Percentiles rank a stretch among this genome's conserved stretches.
phyloP scores from a whole-genome alignment of 2,329 filamentous ascomycete species.

The Geosmithia putterillii region DNA sequence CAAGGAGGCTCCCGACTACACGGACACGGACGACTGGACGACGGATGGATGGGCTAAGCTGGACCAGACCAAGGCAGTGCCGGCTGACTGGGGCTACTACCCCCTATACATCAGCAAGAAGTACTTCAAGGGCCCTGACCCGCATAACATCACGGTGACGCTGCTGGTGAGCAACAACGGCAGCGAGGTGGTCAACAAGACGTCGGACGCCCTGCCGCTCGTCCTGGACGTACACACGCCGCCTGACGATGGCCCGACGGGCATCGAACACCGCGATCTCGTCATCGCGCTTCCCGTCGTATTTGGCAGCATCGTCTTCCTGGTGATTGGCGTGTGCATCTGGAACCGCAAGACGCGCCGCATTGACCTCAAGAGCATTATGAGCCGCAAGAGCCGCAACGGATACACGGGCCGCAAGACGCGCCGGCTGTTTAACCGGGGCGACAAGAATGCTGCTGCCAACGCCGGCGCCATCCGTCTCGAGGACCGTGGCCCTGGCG shows the following conservation, averaged over 20 bases:
- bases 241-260: constrained; percentile 15
- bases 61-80: constrained; percentile 18
- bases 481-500: constrained; percentile 14
- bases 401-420: constrained; percentile 27
- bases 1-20: constrained; percentile 17
- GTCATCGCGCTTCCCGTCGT: constrained; percentile 40
- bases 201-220: constrained; percentile 29
- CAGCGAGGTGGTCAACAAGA: constrained; percentile 12
- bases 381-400: constrained; percentile 25
- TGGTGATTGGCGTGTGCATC: constrained; percentile 42
- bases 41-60: constrained; percentile 19
- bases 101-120: constrained; percentile 26
- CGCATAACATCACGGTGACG: constrained; percentile 35
- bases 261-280: constrained; percentile 25
- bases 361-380: constrained; percentile 39
- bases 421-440: constrained; percentile 20
- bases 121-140: constrained; percentile 19
- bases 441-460: constrained; percentile 3
- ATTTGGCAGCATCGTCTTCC: constrained; percentile 31
- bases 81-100: constrained; percentile 33
- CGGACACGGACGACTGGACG: constrained; percentile 18
- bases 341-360: constrained; percentile 38
- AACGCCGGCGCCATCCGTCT: constrained; percentile 28
- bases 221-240: constrained; percentile 19
- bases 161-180: constrained; percentile 25